Base-by-base conservation (phyloP, 495 filamentous ascomycete genomes). In the Darksidea phi region DNA sequence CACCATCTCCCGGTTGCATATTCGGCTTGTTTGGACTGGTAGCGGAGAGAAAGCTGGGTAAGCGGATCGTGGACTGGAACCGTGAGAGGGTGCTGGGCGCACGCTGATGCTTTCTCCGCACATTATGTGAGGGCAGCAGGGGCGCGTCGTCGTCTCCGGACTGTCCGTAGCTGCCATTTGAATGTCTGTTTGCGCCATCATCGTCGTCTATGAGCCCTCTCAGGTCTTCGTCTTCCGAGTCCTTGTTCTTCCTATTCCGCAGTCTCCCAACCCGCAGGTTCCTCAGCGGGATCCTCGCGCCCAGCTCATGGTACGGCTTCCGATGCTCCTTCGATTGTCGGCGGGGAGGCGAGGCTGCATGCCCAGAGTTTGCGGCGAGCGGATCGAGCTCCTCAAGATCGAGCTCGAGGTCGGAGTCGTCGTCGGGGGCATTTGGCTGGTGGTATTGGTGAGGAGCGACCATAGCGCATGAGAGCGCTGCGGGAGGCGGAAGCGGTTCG, bases 331-430 rank as follows among this genome's bases (percentile, higher is more conserved):
- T 59, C 6, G 63, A 63, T 5, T 38, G 54, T 0, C 63, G 58
- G 21, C 57, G 57, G 12, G 66, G 50, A 6, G 57, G 64, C 10
- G 61, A 48, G n/a, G 58, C 13, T 17, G 57, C 42, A 18, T 57
- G n/a, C 10, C 34, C 32, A 13, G 61, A 67, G 34, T 49, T 50
- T 20, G 61, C 48, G 1, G 69, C 54, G 8, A 68, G 32, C 17
- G 75, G 75, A 47, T 76, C 75, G 28, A 76, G 72, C 54, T 76
- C 75, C 38, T 76, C 74, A 55, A 73, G 62, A 55, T 75, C 73
- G 45, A 70, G 67, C 41, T 75, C 73, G 41, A 66, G 56, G 67
- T 76, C 73, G 51, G 68, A 68, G 36, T 66, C 54, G 48, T 56
- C 42, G 64, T 70, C 61, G 28, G 67, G 69, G 13, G 69, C 61